Percentiles rank a stretch among this genome's conserved stretches.
These are phyloP conservation scores for Chaetomium tenue DNA, from an alignment of 495 filamentous ascomycete species.

Conservation along the genomic window DNA sequence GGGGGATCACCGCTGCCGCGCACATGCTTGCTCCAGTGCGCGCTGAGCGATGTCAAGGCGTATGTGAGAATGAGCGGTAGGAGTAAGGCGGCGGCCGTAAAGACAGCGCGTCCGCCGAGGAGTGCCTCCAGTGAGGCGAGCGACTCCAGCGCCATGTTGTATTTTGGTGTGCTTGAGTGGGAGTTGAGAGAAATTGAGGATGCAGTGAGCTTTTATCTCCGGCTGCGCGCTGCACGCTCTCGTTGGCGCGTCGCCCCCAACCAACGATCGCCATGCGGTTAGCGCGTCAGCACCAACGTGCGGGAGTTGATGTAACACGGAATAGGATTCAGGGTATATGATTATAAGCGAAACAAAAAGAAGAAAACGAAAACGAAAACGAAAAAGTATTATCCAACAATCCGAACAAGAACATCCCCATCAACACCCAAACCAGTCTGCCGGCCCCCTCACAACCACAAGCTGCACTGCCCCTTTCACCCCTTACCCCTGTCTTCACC, in stretches of 20 bases:
- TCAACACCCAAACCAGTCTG: too few species aligned
- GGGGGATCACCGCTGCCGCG: conserved; percentile 22
- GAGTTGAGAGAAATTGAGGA: not conserved
- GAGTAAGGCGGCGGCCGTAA: not conserved
- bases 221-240: not conserved
- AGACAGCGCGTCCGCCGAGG: not conserved
- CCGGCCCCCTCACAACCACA: too few species aligned
- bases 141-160: conserved; percentile 3
- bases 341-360: too few species aligned
- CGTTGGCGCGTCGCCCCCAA: not conserved
- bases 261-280: not conserved
- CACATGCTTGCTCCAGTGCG: conserved; percentile 3
- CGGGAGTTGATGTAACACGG: too few species aligned
- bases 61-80: conserved; percentile 24
- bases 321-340: too few species aligned
- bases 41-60: conserved; percentile 9
- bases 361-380: too few species aligned
- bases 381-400: too few species aligned
- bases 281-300: not conserved
- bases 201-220: not conserved
- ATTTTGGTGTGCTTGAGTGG: not conserved
- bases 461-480: too few species aligned
- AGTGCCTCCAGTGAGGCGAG: not conserved
- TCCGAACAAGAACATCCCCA: too few species aligned
- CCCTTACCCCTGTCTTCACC: too few species aligned